Percentiles rank a stretch among this genome's conserved stretches.
These are phyloP conservation scores for Ceratocystis cubensis DNA, from an alignment of 2,329 filamentous ascomycete species.

Conservation along the genomic window DNA sequence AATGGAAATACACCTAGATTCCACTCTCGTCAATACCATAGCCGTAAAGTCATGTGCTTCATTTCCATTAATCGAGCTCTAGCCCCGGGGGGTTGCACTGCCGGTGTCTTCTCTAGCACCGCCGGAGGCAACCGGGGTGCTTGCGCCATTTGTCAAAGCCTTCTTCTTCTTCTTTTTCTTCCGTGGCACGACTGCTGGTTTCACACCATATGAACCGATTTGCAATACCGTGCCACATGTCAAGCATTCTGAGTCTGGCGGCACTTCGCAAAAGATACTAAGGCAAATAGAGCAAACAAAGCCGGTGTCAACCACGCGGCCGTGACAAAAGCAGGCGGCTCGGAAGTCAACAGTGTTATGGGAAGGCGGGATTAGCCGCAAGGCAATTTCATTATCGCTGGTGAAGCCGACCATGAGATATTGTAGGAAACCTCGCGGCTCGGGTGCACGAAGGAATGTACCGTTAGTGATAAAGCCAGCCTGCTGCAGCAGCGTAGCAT, in stretches of 20 bases:
- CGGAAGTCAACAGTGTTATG: constrained; percentile 87
- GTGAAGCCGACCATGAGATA: constrained; percentile 93
- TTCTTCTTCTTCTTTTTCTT: constrained; percentile 69
- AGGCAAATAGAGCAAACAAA: constrained; percentile 95
- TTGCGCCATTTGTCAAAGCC: constrained; percentile 32
- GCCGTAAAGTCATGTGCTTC: background rate
- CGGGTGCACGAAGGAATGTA: constrained; percentile 40
- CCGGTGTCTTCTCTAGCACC: constrained; percentile 42
- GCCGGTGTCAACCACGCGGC: constrained; percentile 77
- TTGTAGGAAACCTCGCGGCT: constrained; percentile 64
- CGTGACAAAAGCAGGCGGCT: constrained; percentile 96
- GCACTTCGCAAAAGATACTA: constrained; percentile 72
- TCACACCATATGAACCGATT: constrained; percentile 63
- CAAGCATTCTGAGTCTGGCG: constrained; percentile 54
- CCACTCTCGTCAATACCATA: background rate
- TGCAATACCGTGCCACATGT: constrained; percentile 71
- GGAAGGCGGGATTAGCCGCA: constrained; percentile 62
- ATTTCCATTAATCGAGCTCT: background rate
- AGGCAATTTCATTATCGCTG: constrained; percentile 44
- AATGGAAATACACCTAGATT: background rate
- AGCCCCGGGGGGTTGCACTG: constrained; percentile 45
- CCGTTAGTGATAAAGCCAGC: constrained; percentile 54
- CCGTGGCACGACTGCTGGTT: constrained; percentile 59
- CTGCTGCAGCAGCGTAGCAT: constrained; percentile 88
- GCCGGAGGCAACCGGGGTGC: constrained; percentile 26